Evolutionary conservation across 305 asterid species (phyloP).

Genomic region (Rubia tinctorum): DNA sequence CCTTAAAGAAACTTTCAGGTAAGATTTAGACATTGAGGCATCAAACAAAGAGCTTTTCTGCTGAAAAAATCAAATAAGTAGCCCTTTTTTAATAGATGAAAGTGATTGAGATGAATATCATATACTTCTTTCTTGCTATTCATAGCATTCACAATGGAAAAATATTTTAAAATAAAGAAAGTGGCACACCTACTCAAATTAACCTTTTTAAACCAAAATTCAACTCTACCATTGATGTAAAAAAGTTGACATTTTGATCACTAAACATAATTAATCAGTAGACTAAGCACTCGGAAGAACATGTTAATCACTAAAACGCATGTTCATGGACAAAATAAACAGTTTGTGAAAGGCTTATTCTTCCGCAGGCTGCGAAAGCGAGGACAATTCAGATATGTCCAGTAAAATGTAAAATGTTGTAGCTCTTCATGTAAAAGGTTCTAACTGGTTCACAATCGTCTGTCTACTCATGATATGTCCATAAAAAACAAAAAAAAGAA

Average conservation of each 20-base stretch:
- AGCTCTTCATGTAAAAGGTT: too few species aligned
- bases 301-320: neutral
- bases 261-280: neutral
- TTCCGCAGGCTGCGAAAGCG: constrained; percentile 2
- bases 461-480: neutral
- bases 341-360: neutral
- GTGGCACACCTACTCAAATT: neutral
- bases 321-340: neutral
- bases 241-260: neutral
- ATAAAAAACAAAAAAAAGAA: too few species aligned
- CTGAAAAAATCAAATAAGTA: neutral
- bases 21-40: neutral
- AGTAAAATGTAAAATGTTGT: too few species aligned
- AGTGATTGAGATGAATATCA: neutral
- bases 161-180: neutral
- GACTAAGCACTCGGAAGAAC: constrained; percentile 1
- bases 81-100: neutral
- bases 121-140: neutral
- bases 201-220: neutral
- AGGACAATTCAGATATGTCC: constrained; percentile 4
- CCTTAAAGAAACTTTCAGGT: neutral
- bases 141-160: neutral
- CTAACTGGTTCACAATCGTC: too few species aligned
- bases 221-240: neutral
- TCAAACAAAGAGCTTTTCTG: neutral